Conservation (phyloP, 352 stramenopile genomes). For the Globisporangium abappressorium region DNA sequence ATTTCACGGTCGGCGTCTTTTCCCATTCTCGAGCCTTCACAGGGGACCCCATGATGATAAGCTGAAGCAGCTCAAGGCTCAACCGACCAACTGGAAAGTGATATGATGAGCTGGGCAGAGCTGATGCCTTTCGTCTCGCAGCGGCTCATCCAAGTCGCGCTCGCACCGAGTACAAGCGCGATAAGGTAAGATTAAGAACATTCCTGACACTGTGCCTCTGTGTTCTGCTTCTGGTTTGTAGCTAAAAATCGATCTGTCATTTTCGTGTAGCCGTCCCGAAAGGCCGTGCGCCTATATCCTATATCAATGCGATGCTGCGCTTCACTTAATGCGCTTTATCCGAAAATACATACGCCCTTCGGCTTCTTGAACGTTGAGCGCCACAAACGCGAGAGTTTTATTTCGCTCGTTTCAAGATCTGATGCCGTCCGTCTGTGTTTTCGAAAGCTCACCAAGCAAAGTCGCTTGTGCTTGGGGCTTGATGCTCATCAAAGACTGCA, state of each 20-base stretch:
- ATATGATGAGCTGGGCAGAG: neutral
- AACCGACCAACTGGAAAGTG: constrained; percentile 7
- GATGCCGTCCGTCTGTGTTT: neutral
- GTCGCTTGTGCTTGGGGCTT: neutral
- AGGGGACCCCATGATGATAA: constrained; percentile 48
- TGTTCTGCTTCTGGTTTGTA: constrained; percentile 1
- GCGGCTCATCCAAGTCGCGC: neutral
- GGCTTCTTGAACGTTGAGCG: neutral
- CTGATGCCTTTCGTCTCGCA: neutral
- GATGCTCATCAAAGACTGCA: neutral
- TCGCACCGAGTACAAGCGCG: neutral
- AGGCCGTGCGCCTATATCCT: neutral
- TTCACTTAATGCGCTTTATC: neutral
- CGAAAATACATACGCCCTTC: constrained; percentile 6
- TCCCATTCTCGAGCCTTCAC: constrained; percentile 83
- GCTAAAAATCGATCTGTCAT: constrained; percentile 7
- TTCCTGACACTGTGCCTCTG: neutral
- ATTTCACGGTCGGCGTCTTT: constrained; percentile 80
- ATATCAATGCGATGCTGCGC: neutral
- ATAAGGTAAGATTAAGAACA: neutral
- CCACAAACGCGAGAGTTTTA: constrained; percentile 7
- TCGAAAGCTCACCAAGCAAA: neutral
- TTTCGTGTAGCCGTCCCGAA: neutral
- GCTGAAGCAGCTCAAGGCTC: neutral
- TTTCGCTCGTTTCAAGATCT: constrained; percentile 6